These are phyloP conservation scores for Aspergillus puulaauensis DNA, from an alignment of 2,329 filamentous ascomycete genomes.

Conservation along the genomic window DNA sequence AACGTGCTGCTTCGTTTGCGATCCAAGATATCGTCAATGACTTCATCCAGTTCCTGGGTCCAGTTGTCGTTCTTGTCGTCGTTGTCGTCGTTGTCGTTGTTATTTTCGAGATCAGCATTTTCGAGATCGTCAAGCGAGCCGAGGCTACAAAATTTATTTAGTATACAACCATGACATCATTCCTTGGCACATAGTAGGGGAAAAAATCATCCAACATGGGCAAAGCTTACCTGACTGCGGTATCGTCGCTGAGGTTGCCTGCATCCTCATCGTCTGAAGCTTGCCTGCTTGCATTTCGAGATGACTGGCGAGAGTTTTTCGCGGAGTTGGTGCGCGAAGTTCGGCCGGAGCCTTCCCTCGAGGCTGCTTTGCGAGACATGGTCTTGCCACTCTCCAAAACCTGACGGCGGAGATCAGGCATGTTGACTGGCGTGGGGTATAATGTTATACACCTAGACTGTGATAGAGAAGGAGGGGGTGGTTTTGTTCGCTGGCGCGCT, in stretches of 20 bases:
- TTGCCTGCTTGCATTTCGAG: constrained; percentile 55
- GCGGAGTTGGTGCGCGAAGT: constrained; percentile 54
- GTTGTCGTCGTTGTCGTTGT: too few species aligned
- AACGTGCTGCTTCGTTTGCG: constrained; percentile 76
- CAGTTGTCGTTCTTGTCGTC: constrained; percentile 49
- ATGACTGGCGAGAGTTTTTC: constrained; percentile 53
- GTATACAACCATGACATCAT: constrained; percentile 34
- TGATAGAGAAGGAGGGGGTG: background rate
- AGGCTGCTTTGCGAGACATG: constrained; percentile 61
- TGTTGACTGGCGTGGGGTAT: constrained; percentile 22
- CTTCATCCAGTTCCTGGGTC: constrained; percentile 62
- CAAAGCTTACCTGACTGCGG: constrained; percentile 53
- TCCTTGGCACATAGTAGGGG: constrained; percentile 18
- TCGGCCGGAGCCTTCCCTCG: constrained; percentile 53
- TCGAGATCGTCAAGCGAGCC: constrained; percentile 64
- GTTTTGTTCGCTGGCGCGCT: background rate
- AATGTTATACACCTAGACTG: background rate
- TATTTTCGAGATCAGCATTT: too few species aligned
- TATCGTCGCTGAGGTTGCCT: constrained; percentile 57
- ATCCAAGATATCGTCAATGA: constrained; percentile 70
- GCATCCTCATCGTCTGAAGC: constrained; percentile 60
- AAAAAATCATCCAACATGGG: constrained; percentile 11
- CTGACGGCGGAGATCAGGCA: constrained; percentile 55
- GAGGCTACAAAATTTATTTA: constrained; percentile 43
- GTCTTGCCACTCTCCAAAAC: constrained; percentile 67